phyloP scores from a whole-genome alignment of 2,329 filamentous ascomycete species.

The Claviceps pusilla region DNA sequence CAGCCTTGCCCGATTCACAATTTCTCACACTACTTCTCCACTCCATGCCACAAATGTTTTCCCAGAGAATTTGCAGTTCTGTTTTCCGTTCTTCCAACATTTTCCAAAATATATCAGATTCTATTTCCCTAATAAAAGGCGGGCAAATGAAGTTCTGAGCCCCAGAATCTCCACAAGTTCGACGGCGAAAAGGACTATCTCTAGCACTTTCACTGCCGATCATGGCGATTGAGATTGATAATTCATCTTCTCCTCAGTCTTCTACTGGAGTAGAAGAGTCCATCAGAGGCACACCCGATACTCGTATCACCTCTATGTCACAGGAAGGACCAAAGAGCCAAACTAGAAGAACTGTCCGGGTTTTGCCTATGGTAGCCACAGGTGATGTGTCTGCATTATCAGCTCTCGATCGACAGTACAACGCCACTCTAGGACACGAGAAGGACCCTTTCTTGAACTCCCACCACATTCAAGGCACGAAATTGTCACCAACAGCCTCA shows the following conservation, averaged over 20 bases:
- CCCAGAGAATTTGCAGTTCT: not conserved
- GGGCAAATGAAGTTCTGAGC: not conserved
- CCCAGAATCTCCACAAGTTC: not conserved
- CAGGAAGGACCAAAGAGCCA: constrained; percentile 37
- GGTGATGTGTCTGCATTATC: constrained; percentile 10
- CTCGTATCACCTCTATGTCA: constrained; percentile 47
- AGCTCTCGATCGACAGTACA: constrained; percentile 12
- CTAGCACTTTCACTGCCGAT: not conserved
- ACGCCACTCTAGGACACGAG: constrained; percentile 16
- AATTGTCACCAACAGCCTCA: constrained; percentile 50
- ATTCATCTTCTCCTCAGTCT: constrained; percentile 35
- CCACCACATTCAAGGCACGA: constrained; percentile 18
- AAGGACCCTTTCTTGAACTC: constrained; percentile 41
- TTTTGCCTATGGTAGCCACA: constrained; percentile 13
- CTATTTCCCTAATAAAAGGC: not conserved
- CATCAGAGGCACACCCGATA: constrained; percentile 49
- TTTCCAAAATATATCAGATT: not conserved
- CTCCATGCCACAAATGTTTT: not conserved
- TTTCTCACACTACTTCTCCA: not conserved
- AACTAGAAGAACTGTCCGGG: constrained; percentile 18
- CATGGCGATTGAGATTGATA: constrained; percentile 18
- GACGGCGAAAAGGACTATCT: not conserved
- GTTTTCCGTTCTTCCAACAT: not conserved
- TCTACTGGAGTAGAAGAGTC: constrained; percentile 39
- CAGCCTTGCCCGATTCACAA: constrained; percentile 3